Base-by-base conservation (phyloP, 495 filamentous ascomycete genomes). In the Friedmanniomyces endolithicus region DNA sequence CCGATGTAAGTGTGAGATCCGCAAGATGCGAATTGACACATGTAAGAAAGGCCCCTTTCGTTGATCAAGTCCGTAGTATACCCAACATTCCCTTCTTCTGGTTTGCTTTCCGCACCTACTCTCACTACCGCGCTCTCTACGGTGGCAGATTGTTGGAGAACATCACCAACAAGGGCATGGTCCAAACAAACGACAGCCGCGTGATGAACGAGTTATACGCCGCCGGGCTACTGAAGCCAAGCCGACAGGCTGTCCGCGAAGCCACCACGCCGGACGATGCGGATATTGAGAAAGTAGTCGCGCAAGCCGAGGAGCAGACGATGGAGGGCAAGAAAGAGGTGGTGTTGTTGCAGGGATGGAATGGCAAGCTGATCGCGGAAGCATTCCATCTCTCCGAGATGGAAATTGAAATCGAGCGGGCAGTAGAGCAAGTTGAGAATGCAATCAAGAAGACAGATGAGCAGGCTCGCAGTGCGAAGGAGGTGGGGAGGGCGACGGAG, bases 51-150 rank as follows among this genome's bases (percentile, higher is more conserved):
- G 27, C 27, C 4, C 27, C 6, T 4, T 11, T 31, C 31, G 9
- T 17, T 37, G 49, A 39, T 22, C 24, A 22, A 17, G 35, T n/a
- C 27, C 20, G 37, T 64, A 95, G 89, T 43, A 73, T 96, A 58
- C 90, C 90, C 8, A 96, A 96, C 65, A 74, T 98, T n/a, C 92
- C 92, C 23, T 97, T 97, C 73, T 96, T 97, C 73, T 99, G 97
- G 65, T 74, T 96, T 17, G 77, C 75, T 1, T 99, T 94, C 69
- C 76, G 92, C 62, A 79, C 79, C 58, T 85, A 74, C 70, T 84
- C 81, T 52, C 82, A 85, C 69, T 84, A 79, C 75, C 74, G 78
- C 70, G 92, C 92, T 34, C 70, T 94, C 37, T 78, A 78, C 20
- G 92, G 92, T 25, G 90, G 89, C 27, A 85, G 81, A 64, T 88